Evolutionary conservation across 2,329 filamentous ascomycete species (phyloP), one percentile per base, ranked within the genome.

Genomic region (Pseudocercospora fuligena): DNA sequence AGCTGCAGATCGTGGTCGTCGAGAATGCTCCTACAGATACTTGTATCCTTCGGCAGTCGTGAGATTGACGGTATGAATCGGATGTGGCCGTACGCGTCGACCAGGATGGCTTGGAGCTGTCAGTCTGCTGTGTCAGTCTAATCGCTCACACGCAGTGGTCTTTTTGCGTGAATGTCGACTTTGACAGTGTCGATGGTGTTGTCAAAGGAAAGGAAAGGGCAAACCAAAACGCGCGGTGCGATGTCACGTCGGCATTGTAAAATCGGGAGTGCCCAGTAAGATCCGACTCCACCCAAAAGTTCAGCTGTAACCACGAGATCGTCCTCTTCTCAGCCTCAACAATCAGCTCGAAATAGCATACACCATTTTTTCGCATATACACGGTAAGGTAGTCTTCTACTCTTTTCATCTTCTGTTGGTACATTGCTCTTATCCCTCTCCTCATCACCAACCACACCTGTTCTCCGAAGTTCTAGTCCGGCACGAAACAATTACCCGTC

Each of bases 291-390:
- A 56, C 51, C 51, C 21, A 31, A 27, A 56, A 31, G 19, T 31
- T 31, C 25, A 27, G 51, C 25, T 29, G 23, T 25, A 12, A 25
- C 9, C 23, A 31, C 51, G 31, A 29, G 16, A 27, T 23, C 25
- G 5, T 25, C 25, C 51, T n/a, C 27, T 19, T 31, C 23, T 56
- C 51, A 56, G 51, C 51, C 51, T 56, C 51, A 56, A 19, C 25
- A 56, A n/a, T n/a, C 51, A n/a, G 51, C 51, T 56, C 12, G 51
- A 56, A 33, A 56, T 56, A 56, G 51, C 16, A 16, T 29, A 31
- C 25, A 54, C 12, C 47, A 21, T 11, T 56, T n/a, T n/a, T 56
- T 19, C 51, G 6, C 25, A 31, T 31, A 19, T 31, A 56, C 27
- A 33, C 23, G 27, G 27, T 56, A 56, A 56, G 51, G 14, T 14